Evolutionary conservation across 2,329 filamentous ascomycete genomes (phyloP).

Genomic region (Penicillium psychrosexuale): DNA sequence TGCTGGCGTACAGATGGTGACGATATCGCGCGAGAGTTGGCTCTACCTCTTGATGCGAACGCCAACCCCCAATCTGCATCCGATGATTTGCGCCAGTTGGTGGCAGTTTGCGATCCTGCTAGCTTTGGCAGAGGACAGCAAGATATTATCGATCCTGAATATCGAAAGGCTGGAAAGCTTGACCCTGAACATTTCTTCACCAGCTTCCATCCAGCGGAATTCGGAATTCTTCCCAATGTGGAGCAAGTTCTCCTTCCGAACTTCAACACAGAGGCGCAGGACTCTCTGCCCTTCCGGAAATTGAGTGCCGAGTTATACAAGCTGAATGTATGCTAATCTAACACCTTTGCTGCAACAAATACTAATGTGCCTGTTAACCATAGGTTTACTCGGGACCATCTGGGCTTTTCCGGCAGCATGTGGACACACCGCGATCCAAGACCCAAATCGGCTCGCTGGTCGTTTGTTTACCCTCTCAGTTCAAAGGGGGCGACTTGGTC

Average conservation of each 20-base stretch:
- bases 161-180: constrained; percentile 55
- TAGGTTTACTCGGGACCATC: constrained; percentile 54
- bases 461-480: constrained; percentile 46
- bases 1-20: not conserved
- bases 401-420: constrained; percentile 51
- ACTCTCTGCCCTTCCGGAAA: constrained; percentile 24
- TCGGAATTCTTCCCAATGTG: constrained; percentile 53
- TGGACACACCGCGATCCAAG: constrained; percentile 52
- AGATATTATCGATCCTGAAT: constrained; percentile 52
- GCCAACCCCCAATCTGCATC: not conserved
- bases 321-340: constrained; percentile 43
- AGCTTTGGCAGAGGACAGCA: constrained; percentile 48
- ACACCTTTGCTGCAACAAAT: constrained; percentile 21
- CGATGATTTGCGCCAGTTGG: constrained; percentile 18
- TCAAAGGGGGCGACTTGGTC: constrained; percentile 34
- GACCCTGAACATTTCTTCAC: constrained; percentile 47
- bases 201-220: constrained; percentile 52
- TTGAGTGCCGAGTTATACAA: constrained; percentile 57
- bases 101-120: constrained; percentile 43
- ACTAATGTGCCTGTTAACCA: not conserved
- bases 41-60: not conserved
- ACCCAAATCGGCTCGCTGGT: constrained; percentile 55
- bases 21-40: not conserved
- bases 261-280: constrained; percentile 11
- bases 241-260: constrained; percentile 47